Conservation (phyloP, 2,329 filamentous ascomycete genomes). For the Cytospora leucostoma region DNA sequence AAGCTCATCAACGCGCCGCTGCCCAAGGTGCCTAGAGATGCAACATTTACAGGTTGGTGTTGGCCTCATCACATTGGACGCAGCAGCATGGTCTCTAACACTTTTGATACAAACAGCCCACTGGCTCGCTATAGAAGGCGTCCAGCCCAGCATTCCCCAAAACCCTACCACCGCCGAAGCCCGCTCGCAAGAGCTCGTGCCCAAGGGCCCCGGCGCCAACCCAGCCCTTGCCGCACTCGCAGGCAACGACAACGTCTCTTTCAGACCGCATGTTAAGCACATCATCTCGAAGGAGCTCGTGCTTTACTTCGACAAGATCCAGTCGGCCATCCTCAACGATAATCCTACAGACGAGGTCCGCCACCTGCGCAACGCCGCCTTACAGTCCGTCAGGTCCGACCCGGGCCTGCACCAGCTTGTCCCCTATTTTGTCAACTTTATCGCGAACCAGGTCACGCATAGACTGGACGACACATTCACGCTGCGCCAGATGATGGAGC, state of each 20-base stretch:
- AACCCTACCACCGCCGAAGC: conserved; percentile 89
- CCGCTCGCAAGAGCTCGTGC: conserved; percentile 78
- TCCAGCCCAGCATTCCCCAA: conserved; percentile 93
- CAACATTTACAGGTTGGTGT: conserved; percentile 78
- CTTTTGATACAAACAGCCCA: conserved; percentile 62
- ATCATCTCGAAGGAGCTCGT: conserved; percentile 94
- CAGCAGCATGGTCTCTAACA: conserved; percentile 22
- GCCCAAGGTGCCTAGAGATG: conserved; percentile 91
- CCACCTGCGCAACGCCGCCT: conserved; percentile 75
- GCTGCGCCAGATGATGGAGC: conserved; percentile 87
- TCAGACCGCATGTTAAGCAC: conserved; percentile 93
- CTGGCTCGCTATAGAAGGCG: conserved; percentile 96
- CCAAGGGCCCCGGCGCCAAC: conserved; percentile 88
- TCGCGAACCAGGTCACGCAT: conserved; percentile 94
- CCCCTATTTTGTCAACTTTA: conserved; percentile 95
- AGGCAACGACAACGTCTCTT: conserved; percentile 78
- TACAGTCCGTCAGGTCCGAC: conserved; percentile 83
- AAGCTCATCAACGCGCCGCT: conserved; percentile 96
- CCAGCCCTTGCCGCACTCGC: conserved; percentile 79
- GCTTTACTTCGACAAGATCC: conserved; percentile 95
- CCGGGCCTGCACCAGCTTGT: conserved; percentile 93
- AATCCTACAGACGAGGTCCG: conserved; percentile 75
- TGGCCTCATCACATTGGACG: not conserved
- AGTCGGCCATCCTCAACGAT: conserved; percentile 83
- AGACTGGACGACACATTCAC: conserved; percentile 87